Percentiles rank a stretch among this genome's conserved stretches.
phyloP scores from a whole-genome alignment of 257 asterid genomes.

The Avicennia marina region DNA sequence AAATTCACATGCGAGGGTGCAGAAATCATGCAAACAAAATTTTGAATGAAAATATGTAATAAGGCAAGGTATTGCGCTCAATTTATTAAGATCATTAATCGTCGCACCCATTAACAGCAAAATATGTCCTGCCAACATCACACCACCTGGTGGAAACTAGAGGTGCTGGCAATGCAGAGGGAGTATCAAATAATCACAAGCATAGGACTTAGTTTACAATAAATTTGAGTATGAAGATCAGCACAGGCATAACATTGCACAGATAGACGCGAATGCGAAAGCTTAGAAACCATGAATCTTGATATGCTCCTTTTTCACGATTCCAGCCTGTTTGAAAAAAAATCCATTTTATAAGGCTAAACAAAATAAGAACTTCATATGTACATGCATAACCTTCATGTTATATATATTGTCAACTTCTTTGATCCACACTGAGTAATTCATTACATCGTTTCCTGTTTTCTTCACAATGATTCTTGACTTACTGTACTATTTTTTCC shows the following conservation, averaged over 20 bases:
- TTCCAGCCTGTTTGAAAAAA: constrained; percentile 28
- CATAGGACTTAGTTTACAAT: too few species aligned
- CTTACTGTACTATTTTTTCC: not conserved
- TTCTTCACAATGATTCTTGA: not conserved
- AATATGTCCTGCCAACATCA: constrained; percentile 8
- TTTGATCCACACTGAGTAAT: not conserved
- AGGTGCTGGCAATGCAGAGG: too few species aligned
- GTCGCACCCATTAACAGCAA: not conserved
- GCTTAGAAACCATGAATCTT: constrained; percentile 45
- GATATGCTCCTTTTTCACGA: constrained; percentile 44
- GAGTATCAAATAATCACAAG: too few species aligned
- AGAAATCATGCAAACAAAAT: too few species aligned
- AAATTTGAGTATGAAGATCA: not conserved
- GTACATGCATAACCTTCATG: not conserved
- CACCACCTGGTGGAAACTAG: not conserved
- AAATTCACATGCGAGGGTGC: too few species aligned
- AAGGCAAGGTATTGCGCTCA: not conserved
- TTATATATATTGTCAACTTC: not conserved
- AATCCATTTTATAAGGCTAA: not conserved
- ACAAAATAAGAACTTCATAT: not conserved
- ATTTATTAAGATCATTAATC: not conserved
- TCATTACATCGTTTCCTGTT: not conserved
- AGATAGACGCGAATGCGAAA: not conserved
- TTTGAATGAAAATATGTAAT: not conserved
- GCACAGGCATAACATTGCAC: constrained; percentile 8